Evolutionary conservation across 129 eudicot genomes (phyloP), one percentile per base, ranked within the genome.

Genomic region (Escallonia rubra): DNA sequence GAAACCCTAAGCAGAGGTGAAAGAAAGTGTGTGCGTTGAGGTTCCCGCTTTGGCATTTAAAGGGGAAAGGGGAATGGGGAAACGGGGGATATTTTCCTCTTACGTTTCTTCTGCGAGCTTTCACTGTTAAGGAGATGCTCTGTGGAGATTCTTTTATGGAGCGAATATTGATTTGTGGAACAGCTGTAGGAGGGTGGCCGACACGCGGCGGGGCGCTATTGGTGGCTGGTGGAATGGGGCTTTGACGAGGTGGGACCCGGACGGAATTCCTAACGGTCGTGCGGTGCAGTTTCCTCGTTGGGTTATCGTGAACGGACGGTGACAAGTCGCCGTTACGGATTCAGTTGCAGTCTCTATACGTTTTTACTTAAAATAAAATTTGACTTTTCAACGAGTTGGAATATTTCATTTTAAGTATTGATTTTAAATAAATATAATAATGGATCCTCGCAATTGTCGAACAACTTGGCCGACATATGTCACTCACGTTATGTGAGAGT

Each of bases 1-100:
- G 64, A 50, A 60, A 77, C 67, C 76, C 76, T 71, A 71, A 52
- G 44, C 55, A 63, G 71, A 40, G 11, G 60, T 59, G 70, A 46
- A 45, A 67, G 49, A 67, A 59, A 63, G 54, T 61, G 39, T 10
- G 40, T 14, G 13, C 43, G 34, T 41, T 43, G 59, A 69, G 55
- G 63, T 79, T 79, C 76, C 73, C 74, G 69, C 76, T 43, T 63
- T 59, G 40, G 71, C 64, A 14, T 45, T 66, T 53, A 41, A 66
- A 68, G 78, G 44, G 40, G 41, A 61, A 12, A 50, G 12, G 55
- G 38, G 2, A 16, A 68, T 39, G 8, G 52, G 14, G 55, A 63
- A 63, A 23, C 50, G 41, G n/a, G 38, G 16, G 3, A 2, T 15
- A 52, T 73, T 55, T 9, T 56, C 40, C 8, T 15, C 39, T 6